These are phyloP conservation scores for Fusarium sp. DNA, from an alignment of 2,329 filamentous ascomycete species.

Conservation along the genomic window DNA sequence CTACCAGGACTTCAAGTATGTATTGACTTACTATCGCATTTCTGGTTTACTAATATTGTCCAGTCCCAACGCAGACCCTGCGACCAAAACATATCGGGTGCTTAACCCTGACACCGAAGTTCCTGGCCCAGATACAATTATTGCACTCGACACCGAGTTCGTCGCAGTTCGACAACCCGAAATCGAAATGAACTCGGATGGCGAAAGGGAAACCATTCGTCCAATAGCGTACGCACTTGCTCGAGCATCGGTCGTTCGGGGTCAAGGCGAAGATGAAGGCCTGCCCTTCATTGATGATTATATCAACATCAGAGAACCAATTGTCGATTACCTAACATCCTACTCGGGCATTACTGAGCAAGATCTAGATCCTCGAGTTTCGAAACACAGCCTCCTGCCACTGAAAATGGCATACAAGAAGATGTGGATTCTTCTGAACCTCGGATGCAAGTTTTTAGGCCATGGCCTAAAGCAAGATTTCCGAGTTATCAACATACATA, in stretches of 20 bases:
- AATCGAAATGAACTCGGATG: conserved; percentile 95
- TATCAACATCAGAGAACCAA: conserved; percentile 88
- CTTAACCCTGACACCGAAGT: conserved; percentile 71
- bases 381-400: conserved; percentile 84
- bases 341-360: conserved; percentile 91
- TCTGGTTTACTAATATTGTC: conserved; percentile 14
- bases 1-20: conserved; percentile 75
- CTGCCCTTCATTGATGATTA: conserved; percentile 97
- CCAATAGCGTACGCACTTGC: conserved; percentile 92
- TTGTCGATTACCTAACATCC: conserved; percentile 94
- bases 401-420: conserved; percentile 98
- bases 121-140: conserved; percentile 77
- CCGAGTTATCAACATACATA: conserved; percentile 97
- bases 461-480: conserved; percentile 96
- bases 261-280: conserved; percentile 81
- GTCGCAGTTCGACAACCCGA: conserved; percentile 93
- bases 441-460: conserved; percentile 93
- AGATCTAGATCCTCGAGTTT: conserved; percentile 84
- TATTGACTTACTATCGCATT: not conserved
- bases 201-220: conserved; percentile 87
- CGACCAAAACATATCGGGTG: conserved; percentile 68
- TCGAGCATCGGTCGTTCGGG: conserved; percentile 90
- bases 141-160: conserved; percentile 96
- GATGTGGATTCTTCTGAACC: conserved; percentile 93
- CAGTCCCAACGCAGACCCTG: conserved; percentile 56